Base-by-base conservation (phyloP, 768 basidiomycete species). In the Cubamyces lactineus region DNA sequence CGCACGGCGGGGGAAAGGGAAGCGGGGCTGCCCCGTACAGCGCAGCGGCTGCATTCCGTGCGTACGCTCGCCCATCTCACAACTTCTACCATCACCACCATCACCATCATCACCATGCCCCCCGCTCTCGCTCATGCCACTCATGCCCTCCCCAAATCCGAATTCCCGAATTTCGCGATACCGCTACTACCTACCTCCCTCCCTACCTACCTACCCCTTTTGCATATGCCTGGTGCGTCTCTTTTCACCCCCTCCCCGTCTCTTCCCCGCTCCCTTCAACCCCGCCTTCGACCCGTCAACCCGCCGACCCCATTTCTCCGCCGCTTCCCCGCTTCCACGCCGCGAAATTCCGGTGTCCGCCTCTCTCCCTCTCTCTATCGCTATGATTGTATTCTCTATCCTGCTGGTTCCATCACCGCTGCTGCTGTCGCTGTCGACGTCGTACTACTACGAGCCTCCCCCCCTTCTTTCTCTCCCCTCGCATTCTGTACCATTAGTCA, bases 401-500 rank as follows among this genome's bases (percentile, higher is more conserved):
- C 34, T 34, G 34, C 34, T 34, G 34, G 34, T 34, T 11, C 34
- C 9, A 34, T 34, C 9, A 11, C 34, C 11, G 34, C 34, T 34
- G 34, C 34, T 34, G 6, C 34, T 34, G 34, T 11, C 9, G 34
- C 34, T 34, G 6, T 34, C 34, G 34, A 34, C 9, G 4, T 11
- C 34, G 34, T 34, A 34, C 34, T 34, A 34, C 34, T 34, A 34
- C 34, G 34, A 34, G 34, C 34, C 28, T 7, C 11, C 34, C 34
- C 11, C 34, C 9, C 34, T 34, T 34, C 28, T 28, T 28, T 7
- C 28, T 3, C 34, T 9, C 5, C 34, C 34, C 34, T 34, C 34
- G 34, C 46, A 57, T 57, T 45, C 59, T 61, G 60, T 61, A 61
- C 53, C 53, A 61, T 42, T 55, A 61, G 60, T 38, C 59, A 61